Percentiles rank a stretch among this genome's conserved stretches.
These are phyloP conservation scores for Anethum foeniculum DNA, from an alignment of 140 eudicot genomes.

Conservation along the genomic window DNA sequence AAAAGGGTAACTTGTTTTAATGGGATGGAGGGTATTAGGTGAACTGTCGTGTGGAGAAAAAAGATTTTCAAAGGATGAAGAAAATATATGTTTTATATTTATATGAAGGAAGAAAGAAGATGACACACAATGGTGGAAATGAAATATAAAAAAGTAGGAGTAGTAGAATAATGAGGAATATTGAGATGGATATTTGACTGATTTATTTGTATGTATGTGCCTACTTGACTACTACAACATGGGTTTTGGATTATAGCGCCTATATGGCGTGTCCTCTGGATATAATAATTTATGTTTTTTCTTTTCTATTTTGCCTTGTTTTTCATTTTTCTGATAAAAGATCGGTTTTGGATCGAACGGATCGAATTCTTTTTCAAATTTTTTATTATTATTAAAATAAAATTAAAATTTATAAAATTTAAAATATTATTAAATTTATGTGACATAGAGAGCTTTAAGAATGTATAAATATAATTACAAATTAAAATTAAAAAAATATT, in stretches of 20 bases:
- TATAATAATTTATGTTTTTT: too few species aligned
- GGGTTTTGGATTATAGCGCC: not conserved
- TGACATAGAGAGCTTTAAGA: too few species aligned
- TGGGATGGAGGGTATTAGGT: not conserved
- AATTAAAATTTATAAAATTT: too few species aligned
- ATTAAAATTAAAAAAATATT: too few species aligned
- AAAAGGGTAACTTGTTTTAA: not conserved
- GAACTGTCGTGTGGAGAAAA: constrained; percentile 2
- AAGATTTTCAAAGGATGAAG: not conserved
- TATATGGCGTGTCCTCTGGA: not conserved
- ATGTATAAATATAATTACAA: too few species aligned
- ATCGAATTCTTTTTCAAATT: too few species aligned
- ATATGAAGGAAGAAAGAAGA: not conserved
- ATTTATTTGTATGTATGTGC: not conserved
- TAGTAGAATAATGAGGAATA: not conserved
- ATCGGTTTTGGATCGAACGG: too few species aligned
- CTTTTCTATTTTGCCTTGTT: too few species aligned
- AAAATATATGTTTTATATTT: not conserved
- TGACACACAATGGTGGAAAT: not conserved
- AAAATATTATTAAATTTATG: too few species aligned
- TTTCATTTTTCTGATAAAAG: too few species aligned
- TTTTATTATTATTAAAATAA: too few species aligned
- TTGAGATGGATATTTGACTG: not conserved
- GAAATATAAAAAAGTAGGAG: not conserved
- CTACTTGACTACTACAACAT: not conserved